These are phyloP conservation scores for Panus rudis DNA, from an alignment of 768 basidiomycete genomes.

Conservation along the genomic window DNA sequence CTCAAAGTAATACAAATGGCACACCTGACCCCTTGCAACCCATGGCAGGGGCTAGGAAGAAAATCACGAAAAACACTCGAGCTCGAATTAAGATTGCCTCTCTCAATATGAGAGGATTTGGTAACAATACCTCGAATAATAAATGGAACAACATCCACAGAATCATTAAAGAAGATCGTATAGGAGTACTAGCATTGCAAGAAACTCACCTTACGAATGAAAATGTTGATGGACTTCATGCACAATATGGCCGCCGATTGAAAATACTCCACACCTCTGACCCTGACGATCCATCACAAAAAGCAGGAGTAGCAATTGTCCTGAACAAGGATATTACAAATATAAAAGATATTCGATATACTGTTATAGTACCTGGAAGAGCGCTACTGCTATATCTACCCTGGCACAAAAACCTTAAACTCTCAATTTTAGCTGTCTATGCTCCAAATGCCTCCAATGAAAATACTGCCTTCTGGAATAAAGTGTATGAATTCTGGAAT, in stretches of 20 bases:
- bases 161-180: conserved; percentile 1
- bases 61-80: background rate
- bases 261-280: conserved; percentile 2
- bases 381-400: conserved; percentile 14
- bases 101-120: conserved; percentile 8
- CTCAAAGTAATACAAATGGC: too few species aligned
- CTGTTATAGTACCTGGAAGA: conserved; percentile 21
- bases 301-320: conserved; percentile 3
- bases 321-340: conserved; percentile 20
- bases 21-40: too few species aligned
- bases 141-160: conserved; percentile 3
- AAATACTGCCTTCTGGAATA: conserved; percentile 14
- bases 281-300: background rate
- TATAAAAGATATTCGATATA: background rate
- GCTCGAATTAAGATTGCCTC: conserved; percentile 13
- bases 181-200: conserved; percentile 6
- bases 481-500: background rate
- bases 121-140: background rate
- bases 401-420: conserved; percentile 13
- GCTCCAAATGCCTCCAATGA: conserved; percentile 3
- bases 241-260: background rate
- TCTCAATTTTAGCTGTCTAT: conserved; percentile 1
- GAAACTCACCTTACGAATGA: conserved; percentile 7
- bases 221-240: background rate
- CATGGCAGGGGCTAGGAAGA: too few species aligned